Evolutionary conservation across 129 eudicot species (phyloP), one percentile per base, ranked within the genome.

Genomic region (Artemisia annua): DNA sequence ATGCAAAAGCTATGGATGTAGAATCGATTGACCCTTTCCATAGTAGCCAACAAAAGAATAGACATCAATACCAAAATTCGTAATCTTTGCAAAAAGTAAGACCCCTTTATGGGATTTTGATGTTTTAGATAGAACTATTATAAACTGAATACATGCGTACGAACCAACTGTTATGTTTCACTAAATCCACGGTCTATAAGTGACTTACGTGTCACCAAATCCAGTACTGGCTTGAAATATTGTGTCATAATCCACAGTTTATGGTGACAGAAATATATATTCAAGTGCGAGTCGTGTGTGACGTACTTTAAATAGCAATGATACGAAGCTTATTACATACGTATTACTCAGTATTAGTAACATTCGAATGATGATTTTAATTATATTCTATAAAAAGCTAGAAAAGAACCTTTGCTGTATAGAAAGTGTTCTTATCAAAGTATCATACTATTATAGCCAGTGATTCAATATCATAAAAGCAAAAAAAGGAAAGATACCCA

Each of bases 21-120:
- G 75, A 56, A 70, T 55, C 75, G 44, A 35, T 28, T 54, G 54
- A 39, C 51, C 28, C 30, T 18, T 18, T 54, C 24, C 69, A 39
- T 8, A 43, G 43, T 39, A 70, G 65, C 12, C 56, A 48, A 71
- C 14, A 56, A 57, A 71, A 44, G 67, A 48, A 71, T 71, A 71
- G 66, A 56, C 66, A 71, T 39, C 75, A 55, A 56, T 71, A 59
- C 66, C 35, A 18, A 10, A 56, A 56, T 71, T 56, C 43, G 53
- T 55, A 71, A 71, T 71, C 75, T 71, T 56, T 56, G 75, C 66
- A 71, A 44, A 71, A 71, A 71, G 75, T 71, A 71, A 39, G 44
- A 12, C 55, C 58, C 75, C 75, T 71, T 70, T 70, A 70, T 59
- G 64, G 64, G 43, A 59, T 59, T 22, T 7, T 59, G 43, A 59